Evolutionary conservation across 768 basidiomycete species (phyloP).

Genomic region (Suillus americanus): DNA sequence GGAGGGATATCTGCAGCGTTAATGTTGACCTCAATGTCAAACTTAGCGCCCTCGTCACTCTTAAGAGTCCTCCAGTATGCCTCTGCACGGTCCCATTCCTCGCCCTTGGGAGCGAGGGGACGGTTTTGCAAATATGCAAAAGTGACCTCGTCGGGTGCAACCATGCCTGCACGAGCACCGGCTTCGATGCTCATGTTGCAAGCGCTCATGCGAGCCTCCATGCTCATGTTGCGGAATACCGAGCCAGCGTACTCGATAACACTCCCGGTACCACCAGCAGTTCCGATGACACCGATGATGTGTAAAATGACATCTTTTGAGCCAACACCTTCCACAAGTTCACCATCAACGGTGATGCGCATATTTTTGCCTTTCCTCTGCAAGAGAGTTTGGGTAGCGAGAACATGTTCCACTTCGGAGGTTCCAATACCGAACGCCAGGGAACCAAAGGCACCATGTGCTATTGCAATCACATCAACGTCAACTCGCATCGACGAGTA

Average conservation of each 20-base stretch:
- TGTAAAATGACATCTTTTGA: conserved; percentile 91
- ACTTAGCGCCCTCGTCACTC: conserved; percentile 80
- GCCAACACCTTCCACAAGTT: conserved; percentile 75
- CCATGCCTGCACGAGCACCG: conserved; percentile 90
- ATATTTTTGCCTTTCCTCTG: conserved; percentile 92
- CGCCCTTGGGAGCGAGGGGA: conserved; percentile 80
- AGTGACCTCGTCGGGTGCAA: conserved; percentile 86
- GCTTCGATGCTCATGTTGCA: conserved; percentile 98
- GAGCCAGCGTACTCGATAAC: conserved; percentile 93
- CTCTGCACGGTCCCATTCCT: conserved; percentile 81
- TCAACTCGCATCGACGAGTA: neutral
- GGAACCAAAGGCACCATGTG: conserved; percentile 91
- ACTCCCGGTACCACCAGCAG: conserved; percentile 90
- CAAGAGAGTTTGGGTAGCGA: conserved; percentile 86
- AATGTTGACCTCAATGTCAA: conserved; percentile 80
- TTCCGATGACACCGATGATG: conserved; percentile 88
- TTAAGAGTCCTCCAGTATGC: conserved; percentile 84
- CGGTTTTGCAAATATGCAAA: conserved; percentile 81
- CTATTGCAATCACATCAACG: conserved; percentile 34
- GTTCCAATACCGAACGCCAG: conserved; percentile 93
- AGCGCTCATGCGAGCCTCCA: conserved; percentile 90
- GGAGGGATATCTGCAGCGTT: conserved; percentile 84
- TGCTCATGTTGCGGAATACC: conserved; percentile 78
- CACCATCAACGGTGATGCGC: conserved; percentile 86
- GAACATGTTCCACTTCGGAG: conserved; percentile 92